Conservation (phyloP, 495 filamentous ascomycete species). For the Lasiosphaeris hirsuta region DNA sequence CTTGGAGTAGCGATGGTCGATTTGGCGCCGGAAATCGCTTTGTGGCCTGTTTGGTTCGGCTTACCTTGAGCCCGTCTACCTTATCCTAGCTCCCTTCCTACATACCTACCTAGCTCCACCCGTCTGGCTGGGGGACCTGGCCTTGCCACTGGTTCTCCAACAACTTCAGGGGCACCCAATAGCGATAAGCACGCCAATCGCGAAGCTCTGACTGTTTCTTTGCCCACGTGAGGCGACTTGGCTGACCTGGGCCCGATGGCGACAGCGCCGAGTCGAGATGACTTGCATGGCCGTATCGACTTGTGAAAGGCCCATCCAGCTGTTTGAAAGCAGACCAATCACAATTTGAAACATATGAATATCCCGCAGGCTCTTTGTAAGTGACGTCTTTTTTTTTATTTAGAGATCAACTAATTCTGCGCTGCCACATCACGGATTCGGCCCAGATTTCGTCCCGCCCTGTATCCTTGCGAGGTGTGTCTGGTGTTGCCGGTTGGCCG, state of each 20-base stretch:
- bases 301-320: constrained; percentile 5
- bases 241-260: too few species aligned
- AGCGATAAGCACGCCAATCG: constrained; percentile 14
- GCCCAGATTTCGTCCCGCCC: not conserved
- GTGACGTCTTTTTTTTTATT: not conserved
- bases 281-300: constrained; percentile 8
- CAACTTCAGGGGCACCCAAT: not conserved
- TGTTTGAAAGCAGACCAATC: constrained; percentile 1
- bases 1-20: too few species aligned
- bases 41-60: too few species aligned
- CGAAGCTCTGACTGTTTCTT: not conserved
- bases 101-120: too few species aligned
- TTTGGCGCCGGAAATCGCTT: too few species aligned
- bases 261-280: not conserved
- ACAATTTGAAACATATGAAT: not conserved
- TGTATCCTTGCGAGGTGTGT: too few species aligned
- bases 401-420: constrained; percentile 9
- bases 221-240: constrained; percentile 1
- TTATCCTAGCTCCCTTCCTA: too few species aligned
- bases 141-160: too few species aligned
- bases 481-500: too few species aligned
- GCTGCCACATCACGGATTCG: constrained; percentile 20
- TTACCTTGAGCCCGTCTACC: too few species aligned
- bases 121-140: too few species aligned
- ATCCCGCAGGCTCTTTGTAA: not conserved